Conservation (phyloP, 805 yeast species). For the Sungouiozyma ichnusensis region DNA sequence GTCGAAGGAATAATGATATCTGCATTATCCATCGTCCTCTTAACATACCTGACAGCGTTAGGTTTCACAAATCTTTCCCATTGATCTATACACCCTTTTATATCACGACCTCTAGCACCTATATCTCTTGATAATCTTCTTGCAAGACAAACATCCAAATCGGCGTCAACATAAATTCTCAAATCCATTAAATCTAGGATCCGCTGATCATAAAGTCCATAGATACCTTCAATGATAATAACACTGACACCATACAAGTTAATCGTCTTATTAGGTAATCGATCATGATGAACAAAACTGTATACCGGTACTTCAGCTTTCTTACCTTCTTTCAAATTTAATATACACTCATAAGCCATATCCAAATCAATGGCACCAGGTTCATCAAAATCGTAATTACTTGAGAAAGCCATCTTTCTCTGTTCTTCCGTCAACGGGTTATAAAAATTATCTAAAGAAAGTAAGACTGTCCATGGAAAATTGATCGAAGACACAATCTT, state of each 20-base stretch:
- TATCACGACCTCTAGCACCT: constrained; percentile 73
- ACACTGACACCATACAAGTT: constrained; percentile 91
- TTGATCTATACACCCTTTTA: constrained; percentile 71
- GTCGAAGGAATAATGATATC: constrained; percentile 90
- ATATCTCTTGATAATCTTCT: constrained; percentile 83
- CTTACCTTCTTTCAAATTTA: constrained; percentile 59
- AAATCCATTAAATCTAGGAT: constrained; percentile 69
- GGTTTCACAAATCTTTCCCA: constrained; percentile 93
- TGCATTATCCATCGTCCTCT: constrained; percentile 57
- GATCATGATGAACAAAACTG: constrained; percentile 52
- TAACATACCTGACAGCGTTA: constrained; percentile 64
- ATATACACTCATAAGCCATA: constrained; percentile 50
- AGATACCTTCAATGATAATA: constrained; percentile 84
- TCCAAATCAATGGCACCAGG: constrained; percentile 83
- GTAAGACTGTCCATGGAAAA: constrained; percentile 89
- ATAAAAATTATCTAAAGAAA: constrained; percentile 88
- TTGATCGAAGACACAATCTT: constrained; percentile 64
- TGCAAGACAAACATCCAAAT: constrained; percentile 83
- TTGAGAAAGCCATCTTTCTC: constrained; percentile 49
- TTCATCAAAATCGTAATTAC: constrained; percentile 76
- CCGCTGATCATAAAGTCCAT: constrained; percentile 63
- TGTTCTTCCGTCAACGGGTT: constrained; percentile 58
- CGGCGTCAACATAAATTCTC: constrained; percentile 88
- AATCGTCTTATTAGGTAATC: constrained; percentile 53
- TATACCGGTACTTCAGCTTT: constrained; percentile 57